These are phyloP conservation scores for Zanthoxylum bungeanum DNA, from an alignment of 345 rosid species.

Conservation along the genomic window DNA sequence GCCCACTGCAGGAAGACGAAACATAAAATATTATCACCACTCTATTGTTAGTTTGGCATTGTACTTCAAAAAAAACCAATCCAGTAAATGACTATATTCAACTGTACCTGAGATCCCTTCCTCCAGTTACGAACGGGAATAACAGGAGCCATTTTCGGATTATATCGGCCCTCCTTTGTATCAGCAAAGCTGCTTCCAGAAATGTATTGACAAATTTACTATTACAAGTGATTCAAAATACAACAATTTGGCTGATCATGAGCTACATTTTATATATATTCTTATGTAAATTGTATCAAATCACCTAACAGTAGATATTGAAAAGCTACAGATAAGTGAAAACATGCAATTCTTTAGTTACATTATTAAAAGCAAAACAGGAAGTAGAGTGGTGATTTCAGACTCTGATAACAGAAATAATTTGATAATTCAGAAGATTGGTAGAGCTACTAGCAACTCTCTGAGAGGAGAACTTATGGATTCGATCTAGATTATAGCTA, in stretches of 20 bases:
- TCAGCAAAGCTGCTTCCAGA: constrained; percentile 82
- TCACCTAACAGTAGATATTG: neutral
- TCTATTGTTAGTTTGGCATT: neutral
- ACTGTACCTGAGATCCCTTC: constrained; percentile 93
- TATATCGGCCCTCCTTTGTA: constrained; percentile 92
- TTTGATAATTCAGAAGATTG: neutral
- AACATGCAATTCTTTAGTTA: neutral
- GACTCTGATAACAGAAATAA: neutral
- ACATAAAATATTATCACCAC: neutral
- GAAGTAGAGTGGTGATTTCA: neutral
- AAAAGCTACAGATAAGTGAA: neutral
- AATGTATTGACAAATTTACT: constrained; percentile 1
- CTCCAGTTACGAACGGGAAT: constrained; percentile 90
- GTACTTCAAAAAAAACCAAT: constrained; percentile 11
- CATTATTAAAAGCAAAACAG: neutral
- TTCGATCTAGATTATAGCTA: neutral
- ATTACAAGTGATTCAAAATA: constrained; percentile 4
- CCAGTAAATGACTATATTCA: constrained; percentile 6
- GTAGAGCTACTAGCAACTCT: neutral
- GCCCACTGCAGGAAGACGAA: constrained; percentile 67
- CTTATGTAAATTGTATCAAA: neutral
- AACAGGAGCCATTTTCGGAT: constrained; percentile 81
- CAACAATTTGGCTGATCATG: neutral
- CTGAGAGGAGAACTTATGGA: neutral
- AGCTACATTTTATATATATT: neutral